phyloP scores from a whole-genome alignment of 1,284 basidiomycete genomes.

The Takashimella tepidaria region DNA sequence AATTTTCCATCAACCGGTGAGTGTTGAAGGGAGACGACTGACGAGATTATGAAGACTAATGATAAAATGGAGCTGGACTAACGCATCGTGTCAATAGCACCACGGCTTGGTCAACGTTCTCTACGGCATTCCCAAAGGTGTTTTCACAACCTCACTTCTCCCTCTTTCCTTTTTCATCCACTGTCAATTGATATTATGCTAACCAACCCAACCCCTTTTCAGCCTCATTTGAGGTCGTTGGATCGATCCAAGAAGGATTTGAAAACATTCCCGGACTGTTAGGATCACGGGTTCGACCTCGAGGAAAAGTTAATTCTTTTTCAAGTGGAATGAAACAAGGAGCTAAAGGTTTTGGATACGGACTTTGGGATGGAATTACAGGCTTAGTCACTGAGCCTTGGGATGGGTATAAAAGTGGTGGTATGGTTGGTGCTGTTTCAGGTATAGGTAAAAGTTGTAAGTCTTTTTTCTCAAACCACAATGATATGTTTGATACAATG shows the following conservation, averaged over 20 bases:
- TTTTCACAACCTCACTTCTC: background rate
- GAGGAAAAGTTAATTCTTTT: constrained; percentile 50
- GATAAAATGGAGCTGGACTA: background rate
- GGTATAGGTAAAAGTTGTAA: constrained; percentile 53
- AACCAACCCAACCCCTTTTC: background rate
- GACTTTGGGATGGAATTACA: constrained; percentile 56
- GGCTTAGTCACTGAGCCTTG: constrained; percentile 55
- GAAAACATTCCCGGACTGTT: constrained; percentile 51
- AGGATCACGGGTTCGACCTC: constrained; percentile 49
- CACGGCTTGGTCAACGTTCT: constrained; percentile 53
- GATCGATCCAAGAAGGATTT: constrained; percentile 52
- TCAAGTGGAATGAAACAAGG: constrained; percentile 52
- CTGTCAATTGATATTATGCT: background rate
- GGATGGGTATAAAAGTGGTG: constrained; percentile 53
- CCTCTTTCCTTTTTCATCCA: background rate
- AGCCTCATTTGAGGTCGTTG: constrained; percentile 47
- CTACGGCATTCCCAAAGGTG: constrained; percentile 46
- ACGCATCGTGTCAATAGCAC: constrained; percentile 13
- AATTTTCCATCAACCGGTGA: constrained; percentile 49
- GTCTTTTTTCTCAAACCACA: constrained; percentile 16
- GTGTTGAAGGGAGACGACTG: too few species aligned
- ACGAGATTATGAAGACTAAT: too few species aligned
- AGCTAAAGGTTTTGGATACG: constrained; percentile 45
- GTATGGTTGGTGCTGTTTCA: constrained; percentile 52
- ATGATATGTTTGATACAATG: background rate